Evolutionary conservation across 1,139 yeast genomes (phyloP), one percentile per base, ranked within the genome.

Genomic region (Debaryomycetaceae sp.): DNA sequence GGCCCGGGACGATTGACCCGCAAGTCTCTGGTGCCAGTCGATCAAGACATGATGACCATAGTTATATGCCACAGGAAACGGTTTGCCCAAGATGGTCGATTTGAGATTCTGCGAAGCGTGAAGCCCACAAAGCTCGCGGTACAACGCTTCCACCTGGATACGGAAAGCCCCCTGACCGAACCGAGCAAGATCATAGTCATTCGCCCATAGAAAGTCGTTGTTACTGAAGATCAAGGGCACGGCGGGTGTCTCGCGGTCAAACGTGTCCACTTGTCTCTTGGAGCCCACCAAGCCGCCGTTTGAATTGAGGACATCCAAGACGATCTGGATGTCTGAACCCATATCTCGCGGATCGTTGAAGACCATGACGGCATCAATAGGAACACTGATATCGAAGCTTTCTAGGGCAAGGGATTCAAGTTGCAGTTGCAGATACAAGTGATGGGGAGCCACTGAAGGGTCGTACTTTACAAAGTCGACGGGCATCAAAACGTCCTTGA

Each of bases 81-180:
- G 97, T 49, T 90, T 90, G 14, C 98, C 98, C 43, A 85, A 61
- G 4, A 81, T 69, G 3, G 75, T 65, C 34, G 73, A 69, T 27
- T 69, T 55, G 34, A 86, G 55, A 7, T 53, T 46, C 25, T 56
- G 49, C 6, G 43, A 34, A 1, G 38, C 37, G 12, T 62, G 55
- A n/a, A 71, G 64, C 27, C 56, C 58, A 28, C 80, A 77, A 26
- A 68, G 49, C 30, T 73, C 73, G 26, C 63, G 53, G 47, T 82
- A 85, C 29, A 87, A 53, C 4, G 73, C 56, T 43, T 79, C 81
- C 4, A 81, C 58, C 27, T 73, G 59, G 32, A 73, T 67, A 33
- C 92, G 63, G 43, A 83, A 78, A 2, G 92, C 93, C 16, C 97
- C 97, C 56, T 86, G 95, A 4, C 97, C 97, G 45, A 83, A 82